Conservation (phyloP, 352 stramenopile species). For the Phytophthora fragariaefolia region DNA sequence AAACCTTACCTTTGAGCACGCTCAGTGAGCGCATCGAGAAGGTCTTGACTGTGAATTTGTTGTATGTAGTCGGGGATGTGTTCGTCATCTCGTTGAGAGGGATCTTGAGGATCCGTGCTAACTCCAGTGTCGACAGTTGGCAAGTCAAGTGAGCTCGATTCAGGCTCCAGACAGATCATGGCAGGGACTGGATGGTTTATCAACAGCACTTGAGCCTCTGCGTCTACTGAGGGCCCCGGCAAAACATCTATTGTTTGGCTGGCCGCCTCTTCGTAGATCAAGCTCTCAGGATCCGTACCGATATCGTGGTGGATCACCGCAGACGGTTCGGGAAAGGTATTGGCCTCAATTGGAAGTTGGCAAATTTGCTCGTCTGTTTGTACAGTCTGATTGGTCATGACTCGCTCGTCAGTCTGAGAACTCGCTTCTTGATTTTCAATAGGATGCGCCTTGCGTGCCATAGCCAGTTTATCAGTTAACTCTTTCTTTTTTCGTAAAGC, state of each 20-base stretch:
- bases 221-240: conserved; percentile 8
- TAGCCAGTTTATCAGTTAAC: conserved; percentile 44
- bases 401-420: conserved; percentile 22
- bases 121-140: conserved; percentile 1
- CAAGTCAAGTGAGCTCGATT: conserved; percentile 7
- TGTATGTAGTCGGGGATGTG: conserved; percentile 37
- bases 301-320: conserved; percentile 16
- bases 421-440: conserved; percentile 8
- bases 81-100: conserved; percentile 4
- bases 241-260: conserved; percentile 28
- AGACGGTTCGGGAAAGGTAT: background rate
- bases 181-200: background rate
- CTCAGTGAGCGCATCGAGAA: conserved; percentile 32
- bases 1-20: conserved; percentile 45
- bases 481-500: conserved; percentile 58
- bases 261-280: conserved; percentile 20
- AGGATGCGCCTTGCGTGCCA: conserved; percentile 17
- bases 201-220: conserved; percentile 10
- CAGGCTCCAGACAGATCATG: background rate
- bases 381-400: conserved; percentile 3
- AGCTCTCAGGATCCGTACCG: conserved; percentile 27
- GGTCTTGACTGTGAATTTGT: conserved; percentile 32
- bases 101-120: background rate
- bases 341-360: background rate
- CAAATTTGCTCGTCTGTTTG: conserved; percentile 24